These are phyloP conservation scores for Sophora flavescens DNA, from an alignment of 306 rosid species.

Conservation along the genomic window DNA sequence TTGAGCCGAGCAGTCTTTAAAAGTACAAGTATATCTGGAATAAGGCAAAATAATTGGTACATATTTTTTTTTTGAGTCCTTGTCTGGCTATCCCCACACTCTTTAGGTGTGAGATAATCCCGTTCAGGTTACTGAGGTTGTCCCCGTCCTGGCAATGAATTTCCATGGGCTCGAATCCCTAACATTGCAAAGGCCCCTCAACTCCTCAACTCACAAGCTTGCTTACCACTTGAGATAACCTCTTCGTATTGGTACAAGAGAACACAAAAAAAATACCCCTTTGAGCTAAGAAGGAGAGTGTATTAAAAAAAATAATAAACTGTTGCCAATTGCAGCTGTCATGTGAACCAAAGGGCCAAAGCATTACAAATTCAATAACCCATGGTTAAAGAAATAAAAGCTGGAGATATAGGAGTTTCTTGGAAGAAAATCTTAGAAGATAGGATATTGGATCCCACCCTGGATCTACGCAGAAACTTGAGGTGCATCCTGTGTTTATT, in stretches of 20 bases:
- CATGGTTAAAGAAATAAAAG: not conserved
- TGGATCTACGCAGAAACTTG: not conserved
- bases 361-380: not conserved
- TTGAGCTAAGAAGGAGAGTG: not conserved
- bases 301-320: not conserved
- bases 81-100: not conserved
- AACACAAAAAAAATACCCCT: not conserved
- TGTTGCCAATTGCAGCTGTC: not conserved
- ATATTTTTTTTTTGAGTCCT: not conserved
- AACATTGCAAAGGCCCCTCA: not conserved
- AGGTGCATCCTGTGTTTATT: conserved; percentile 16
- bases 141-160: not conserved
- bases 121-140: not conserved
- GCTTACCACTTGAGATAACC: too few species aligned
- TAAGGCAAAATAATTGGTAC: not conserved
- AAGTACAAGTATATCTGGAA: conserved; percentile 2
- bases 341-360: not conserved
- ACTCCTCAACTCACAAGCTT: not conserved
- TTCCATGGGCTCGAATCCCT: not conserved
- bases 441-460: not conserved
- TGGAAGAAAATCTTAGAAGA: not conserved
- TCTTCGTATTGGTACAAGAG: too few species aligned
- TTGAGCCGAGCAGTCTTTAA: conserved; percentile 21
- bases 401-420: not conserved
- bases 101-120: not conserved